A percentile compares a stretch with the other conserved stretches of the same genome.
These are phyloP conservation scores for Boletus vinaceobasis DNA, from an alignment of 768 basidiomycete species.

Conservation along the genomic window DNA sequence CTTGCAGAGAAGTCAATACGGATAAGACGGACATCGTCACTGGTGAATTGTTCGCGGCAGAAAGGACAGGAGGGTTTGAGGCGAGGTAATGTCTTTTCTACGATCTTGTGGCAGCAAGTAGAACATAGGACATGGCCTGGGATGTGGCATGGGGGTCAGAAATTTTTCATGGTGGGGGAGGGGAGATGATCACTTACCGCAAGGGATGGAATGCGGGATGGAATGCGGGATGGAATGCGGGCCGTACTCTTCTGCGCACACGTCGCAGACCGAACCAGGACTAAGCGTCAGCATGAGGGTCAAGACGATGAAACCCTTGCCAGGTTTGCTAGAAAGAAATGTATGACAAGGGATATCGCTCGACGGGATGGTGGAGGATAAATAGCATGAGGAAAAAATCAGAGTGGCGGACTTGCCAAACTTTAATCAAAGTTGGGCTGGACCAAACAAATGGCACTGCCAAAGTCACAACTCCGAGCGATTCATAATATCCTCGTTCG, in stretches of 20 bases:
- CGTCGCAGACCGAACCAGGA: conserved; percentile 84
- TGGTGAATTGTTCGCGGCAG: conserved; percentile 73
- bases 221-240: conserved; percentile 71
- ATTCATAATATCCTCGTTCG: conserved; percentile 1
- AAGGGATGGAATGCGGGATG: conserved; percentile 80
- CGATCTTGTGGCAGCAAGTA: conserved; percentile 72
- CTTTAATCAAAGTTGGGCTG: conserved; percentile 26
- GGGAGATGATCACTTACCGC: conserved; percentile 47
- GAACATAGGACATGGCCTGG: conserved; percentile 80
- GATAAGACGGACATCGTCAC: conserved; percentile 67
- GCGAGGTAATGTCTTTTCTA: conserved; percentile 74
- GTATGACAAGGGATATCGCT: conserved; percentile 44
- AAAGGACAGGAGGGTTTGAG: conserved; percentile 77
- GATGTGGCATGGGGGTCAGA: conserved; percentile 3
- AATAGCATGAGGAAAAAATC: conserved; percentile 41
- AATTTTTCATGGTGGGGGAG: conserved; percentile 25
- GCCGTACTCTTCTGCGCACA: conserved; percentile 85
- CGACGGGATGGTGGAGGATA: conserved; percentile 44
- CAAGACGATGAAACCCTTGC: conserved; percentile 39
- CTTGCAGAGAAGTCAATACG: conserved; percentile 72
- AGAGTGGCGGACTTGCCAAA: conserved; percentile 25
- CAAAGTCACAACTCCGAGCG: conserved; percentile 12
- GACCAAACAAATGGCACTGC: conserved; percentile 33
- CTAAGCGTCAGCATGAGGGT: conserved; percentile 73
- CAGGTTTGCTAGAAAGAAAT: conserved; percentile 38